Conservation (phyloP, 2,329 filamentous ascomycete genomes). For the Aspergillus niger region DNA sequence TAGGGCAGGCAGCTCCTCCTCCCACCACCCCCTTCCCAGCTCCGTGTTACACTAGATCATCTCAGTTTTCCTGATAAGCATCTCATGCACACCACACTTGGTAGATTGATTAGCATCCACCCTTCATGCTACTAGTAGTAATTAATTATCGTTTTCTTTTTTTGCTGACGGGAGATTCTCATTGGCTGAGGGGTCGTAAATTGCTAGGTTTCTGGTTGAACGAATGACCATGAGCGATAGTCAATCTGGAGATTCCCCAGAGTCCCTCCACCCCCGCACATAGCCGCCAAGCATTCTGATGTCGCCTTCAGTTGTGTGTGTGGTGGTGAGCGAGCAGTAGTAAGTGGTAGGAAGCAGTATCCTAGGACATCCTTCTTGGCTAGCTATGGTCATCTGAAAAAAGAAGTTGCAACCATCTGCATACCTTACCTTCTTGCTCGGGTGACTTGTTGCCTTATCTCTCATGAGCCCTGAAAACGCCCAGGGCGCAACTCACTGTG, state of each 20-base stretch:
- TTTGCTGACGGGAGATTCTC: background rate
- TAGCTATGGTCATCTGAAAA: background rate
- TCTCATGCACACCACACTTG: constrained; percentile 8
- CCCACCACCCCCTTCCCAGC: background rate
- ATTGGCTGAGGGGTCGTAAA: background rate
- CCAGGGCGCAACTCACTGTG: background rate
- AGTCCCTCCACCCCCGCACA: constrained; percentile 19
- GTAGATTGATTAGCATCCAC: constrained; percentile 1
- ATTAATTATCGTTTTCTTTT: too few relatives aligned
- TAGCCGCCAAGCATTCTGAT: constrained; percentile 12
- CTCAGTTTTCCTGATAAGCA: constrained; percentile 12
- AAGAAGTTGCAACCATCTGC: background rate
- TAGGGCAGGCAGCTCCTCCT: background rate
- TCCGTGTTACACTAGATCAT: constrained; percentile 6
- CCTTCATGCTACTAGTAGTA: background rate
- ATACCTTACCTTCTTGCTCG: constrained; percentile 1
- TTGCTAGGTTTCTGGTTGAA: background rate
- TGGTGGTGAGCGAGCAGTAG: background rate
- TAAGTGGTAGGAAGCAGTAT: background rate
- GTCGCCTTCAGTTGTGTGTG: background rate
- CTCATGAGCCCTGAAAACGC: background rate
- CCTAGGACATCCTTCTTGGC: background rate
- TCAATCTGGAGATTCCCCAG: constrained; percentile 15
- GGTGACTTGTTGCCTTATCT: constrained; percentile 12
- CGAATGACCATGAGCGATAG: background rate